Base-by-base conservation (phyloP, 805 yeast species). In the Pichia phayaonensis region DNA sequence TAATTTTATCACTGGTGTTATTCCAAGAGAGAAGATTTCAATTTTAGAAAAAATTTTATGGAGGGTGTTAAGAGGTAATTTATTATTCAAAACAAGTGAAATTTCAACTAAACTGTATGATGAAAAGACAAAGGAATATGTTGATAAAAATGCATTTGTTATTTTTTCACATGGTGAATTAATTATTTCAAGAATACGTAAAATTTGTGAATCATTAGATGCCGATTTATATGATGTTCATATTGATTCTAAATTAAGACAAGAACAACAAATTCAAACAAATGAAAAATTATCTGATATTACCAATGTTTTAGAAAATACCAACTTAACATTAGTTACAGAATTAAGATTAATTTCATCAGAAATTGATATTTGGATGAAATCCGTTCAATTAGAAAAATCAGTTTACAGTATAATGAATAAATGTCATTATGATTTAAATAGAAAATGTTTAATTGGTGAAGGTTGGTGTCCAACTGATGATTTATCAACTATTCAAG, bases 61-160 rank as follows among this genome's bases (percentile, higher is more conserved):
- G 96, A 79, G 99, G 69, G 81, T 89, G 20, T 76, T 92, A 55
- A 81, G 99, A 66, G 99, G 99, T 62, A 94, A 94, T 65, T 72
- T 95, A 56, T 88, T 78, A 61, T 79, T 90, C 65, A 83, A 83
- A 57, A 78, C 85, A 55, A 76, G 78, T 45, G 94, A 86, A 57
- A 80, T 92, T 52, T 77, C 77, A 8, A 86, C 84, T 59, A 78
- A 81, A 21, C 69, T 89, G 47, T 78, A 77, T 61, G 95, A 88
- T 59, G 65, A 77, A 42, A 75, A 80, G 60, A 60, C 81, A 22
- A 78, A 78, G 46, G 73, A 74, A 29, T 70, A 68, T 47, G 79
- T 84, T 12, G 83, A 79, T 56, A 92, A 92, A 66, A 86, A 83
- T 63, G 83, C 89, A 44, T 90, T 94, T 62, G 80, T 95, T 54